Base-by-base conservation (phyloP, 2,329 filamentous ascomycete genomes). In the Epichloe typhina region DNA sequence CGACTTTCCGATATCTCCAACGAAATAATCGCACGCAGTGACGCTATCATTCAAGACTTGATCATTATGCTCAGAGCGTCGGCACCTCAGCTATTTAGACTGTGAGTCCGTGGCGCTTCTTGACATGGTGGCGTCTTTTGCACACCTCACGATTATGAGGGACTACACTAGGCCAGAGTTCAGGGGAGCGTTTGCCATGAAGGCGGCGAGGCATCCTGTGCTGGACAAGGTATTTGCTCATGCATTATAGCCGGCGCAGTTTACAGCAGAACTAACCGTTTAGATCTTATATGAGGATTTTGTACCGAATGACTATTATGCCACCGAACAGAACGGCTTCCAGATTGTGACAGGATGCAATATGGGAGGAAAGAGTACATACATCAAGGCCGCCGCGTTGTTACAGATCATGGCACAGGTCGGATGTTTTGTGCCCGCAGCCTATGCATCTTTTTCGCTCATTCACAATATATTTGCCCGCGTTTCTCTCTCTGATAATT, bases 301-400 rank as follows among this genome's bases (percentile, higher is more conserved):
- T 61, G 73, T 97, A 3, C 86, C 93, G 0, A 97, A 97, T 56
- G 90, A 97, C 60, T 86, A 90, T 31, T 97, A 90, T 59, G 84
- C 88, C 3, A 86, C 83, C 0, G 76, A 84, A 36, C 82, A 91
- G 53, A 82, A 82, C 37, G 81, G 90, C 1, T 95, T 96, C 60
- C 90, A 97, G 57, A 85, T 97, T 54, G 83, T 98, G 55, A 97
- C 91, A 0, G 91, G 93, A 3, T 94, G 88, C 64, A 98, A 98
- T 59, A 98, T 98, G 93, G 95, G 88, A 58, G 93, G 90, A 1
- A 98, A 97, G 65, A 95, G 86, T 56, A 98, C 90, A 0, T 97
- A 96, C 61, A 95, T 97, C 55, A 82, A 88, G 47, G 84, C 86
- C 2, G 74, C 95, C 23, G 87, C 91, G 0, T 71, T 98, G 35